These are phyloP conservation scores for Sphagnum contortum DNA, from an alignment of 225 moss, liverwort and hornwort species.

Conservation along the genomic window DNA sequence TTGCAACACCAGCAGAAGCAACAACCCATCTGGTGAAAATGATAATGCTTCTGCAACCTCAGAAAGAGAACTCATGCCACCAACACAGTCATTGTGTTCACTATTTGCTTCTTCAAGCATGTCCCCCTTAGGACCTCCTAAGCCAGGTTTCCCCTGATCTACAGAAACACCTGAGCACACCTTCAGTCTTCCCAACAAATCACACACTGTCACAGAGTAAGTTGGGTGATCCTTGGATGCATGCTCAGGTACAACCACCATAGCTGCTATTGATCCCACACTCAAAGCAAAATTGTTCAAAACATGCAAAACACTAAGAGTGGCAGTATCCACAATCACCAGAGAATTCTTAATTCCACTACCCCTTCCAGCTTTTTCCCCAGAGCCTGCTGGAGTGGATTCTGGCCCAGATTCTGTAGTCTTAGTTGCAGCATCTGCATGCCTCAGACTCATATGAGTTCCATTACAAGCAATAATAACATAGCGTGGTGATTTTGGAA, in stretches of 20 bases:
- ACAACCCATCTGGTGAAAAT: constrained; percentile 6
- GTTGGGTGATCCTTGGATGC: neutral
- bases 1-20: constrained; percentile 4
- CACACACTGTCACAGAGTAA: neutral
- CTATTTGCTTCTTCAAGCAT: neutral
- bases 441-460: neutral
- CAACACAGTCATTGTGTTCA: neutral
- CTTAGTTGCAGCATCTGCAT: neutral
- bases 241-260: constrained; percentile 2
- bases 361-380: constrained; percentile 2
- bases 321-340: constrained; percentile 7
- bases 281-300: constrained; percentile 5
- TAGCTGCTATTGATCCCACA: constrained; percentile 1
- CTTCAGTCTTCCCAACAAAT: constrained; percentile 3
- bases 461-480: constrained; percentile 3
- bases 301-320: constrained; percentile 6
- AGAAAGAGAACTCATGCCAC: too few relatives aligned
- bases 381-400: neutral
- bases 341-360: constrained; percentile 1
- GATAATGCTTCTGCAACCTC: constrained; percentile 3
- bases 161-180: constrained; percentile 7
- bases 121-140: constrained; percentile 1
- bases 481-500: constrained; percentile 6
- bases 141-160: constrained; percentile 3
- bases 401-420: neutral